Evolutionary conservation across 164 flowering plant species (phyloP), one percentile per base, ranked within the genome.

Genomic region (Buxus sempervirens): DNA sequence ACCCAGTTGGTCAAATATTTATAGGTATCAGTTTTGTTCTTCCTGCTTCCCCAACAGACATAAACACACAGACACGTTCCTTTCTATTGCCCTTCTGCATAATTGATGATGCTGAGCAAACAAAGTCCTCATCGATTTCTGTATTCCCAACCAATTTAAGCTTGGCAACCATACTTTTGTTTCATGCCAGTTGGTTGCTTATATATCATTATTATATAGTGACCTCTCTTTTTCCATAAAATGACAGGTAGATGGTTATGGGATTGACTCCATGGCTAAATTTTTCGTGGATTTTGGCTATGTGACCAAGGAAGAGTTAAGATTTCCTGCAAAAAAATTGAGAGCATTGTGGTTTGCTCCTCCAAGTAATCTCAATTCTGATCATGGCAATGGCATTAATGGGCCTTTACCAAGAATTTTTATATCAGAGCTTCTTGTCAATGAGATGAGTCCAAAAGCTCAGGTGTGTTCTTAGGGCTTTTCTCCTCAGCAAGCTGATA

Each of bases 371-470:
- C 70, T 65, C 9, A 21, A n/a, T 72, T 23, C 66, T 64, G 77
- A 64, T 65, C 66, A 54, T 25, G 89, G 93, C 54, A 73, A 73
- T 68, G 87, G 96, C 45, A 78, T 84, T 26, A 64, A 78, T 79
- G 99, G 99, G 25, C 99, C 99, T 66, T 77, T 95, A 66, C 99
- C 99, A 0, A 85, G 99, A 76, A 75, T 95, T 45, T 92, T 95
- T 49, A 87, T 95, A 71, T 90, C 98, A 32, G 94, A 95, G 78
- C 94, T 95, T 79, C 92, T 92, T 67, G 99, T 95, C 5, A 88
- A 95, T 73, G 86, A 95, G 76, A 75, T 95, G 90, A 88, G 89
- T 69, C 76, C 89, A 0, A 78, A 81, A 78, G 84, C 93, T 76
- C 97, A 95, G 96, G 99, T 91, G 45, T 64, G 77, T 70, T 60